Percentiles rank a stretch among this genome's conserved stretches.
phyloP scores from a whole-genome alignment of 805 yeast genomes.

The Ogataea naganishii region DNA sequence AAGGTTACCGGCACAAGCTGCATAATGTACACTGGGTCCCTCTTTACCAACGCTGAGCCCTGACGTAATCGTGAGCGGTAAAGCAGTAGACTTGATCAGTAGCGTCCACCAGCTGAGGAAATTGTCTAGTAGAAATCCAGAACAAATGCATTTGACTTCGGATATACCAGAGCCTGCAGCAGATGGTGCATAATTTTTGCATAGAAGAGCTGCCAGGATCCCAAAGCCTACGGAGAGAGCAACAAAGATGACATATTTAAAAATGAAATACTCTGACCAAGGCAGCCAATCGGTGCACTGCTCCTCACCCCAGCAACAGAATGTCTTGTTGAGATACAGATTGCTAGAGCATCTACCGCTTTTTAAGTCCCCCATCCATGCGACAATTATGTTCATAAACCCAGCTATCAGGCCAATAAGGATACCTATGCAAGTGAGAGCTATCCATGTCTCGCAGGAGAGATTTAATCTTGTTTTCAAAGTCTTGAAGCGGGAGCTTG shows the following conservation, averaged over 20 bases:
- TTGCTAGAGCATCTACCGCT: conserved; percentile 68
- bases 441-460: conserved; percentile 57
- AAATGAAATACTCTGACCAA: conserved; percentile 42
- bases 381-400: conserved; percentile 69
- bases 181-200: conserved; percentile 65
- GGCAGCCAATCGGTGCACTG: conserved; percentile 60
- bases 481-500: conserved; percentile 7
- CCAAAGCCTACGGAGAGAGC: conserved; percentile 55
- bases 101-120: conserved; percentile 71
- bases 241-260: conserved; percentile 53
- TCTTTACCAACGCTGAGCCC: conserved; percentile 95
- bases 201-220: conserved; percentile 55
- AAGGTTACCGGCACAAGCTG: conserved; percentile 91
- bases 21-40: conserved; percentile 97
- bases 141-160: conserved; percentile 88
- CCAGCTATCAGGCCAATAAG: conserved; percentile 81
- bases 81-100: conserved; percentile 63
- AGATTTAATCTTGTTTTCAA: conserved; percentile 21
- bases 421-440: conserved; percentile 67
- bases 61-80: conserved; percentile 88
- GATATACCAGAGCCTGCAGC: conserved; percentile 98
- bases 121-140: conserved; percentile 76
- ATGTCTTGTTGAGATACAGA: conserved; percentile 61
- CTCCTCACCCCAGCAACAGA: conserved; percentile 71
- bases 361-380: conserved; percentile 73